Base-by-base conservation (phyloP, 306 rosid species). In the Albizia julibrissin region DNA sequence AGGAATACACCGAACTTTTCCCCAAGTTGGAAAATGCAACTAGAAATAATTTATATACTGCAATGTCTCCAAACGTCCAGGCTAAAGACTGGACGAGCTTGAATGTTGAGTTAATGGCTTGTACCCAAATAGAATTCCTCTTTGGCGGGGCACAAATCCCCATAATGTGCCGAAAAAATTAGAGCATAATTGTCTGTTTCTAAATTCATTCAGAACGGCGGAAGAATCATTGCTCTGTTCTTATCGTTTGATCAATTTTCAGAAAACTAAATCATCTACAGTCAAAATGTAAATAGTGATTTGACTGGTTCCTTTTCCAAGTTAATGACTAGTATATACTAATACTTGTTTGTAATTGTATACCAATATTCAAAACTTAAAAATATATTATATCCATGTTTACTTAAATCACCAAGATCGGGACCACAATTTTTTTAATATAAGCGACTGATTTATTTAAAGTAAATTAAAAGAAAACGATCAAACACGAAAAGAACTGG, bases 351-450 rank as follows among this genome's bases (percentile, higher is more conserved):
- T 29, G 47, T 42, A 73, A 73, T 56, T 54, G 31, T 76, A 68
- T 44, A 76, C 75, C 73, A 4, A 59, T 58, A 72, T 47, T 77
- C 12, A 67, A 33, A 77, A 61, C 50, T n/a, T 9, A 43, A 82
- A 1, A 77, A 64, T 67, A 80, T 31, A 24, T 65, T 54, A 39
- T 26, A 58, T 21, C 49, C 31, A 49, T 10, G 69, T 80, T 76
- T 68, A 64, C 7, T 43, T 3, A 77, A 42, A 27, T 29, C 27
- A 18, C 80, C 10, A 2, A 6, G 73, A 24, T 26, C 7, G 13
- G 40, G 67, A 81, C 65, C 81, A 77, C 73, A n/a, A 69, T 9
- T 70, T 70, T 64, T 77, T 54, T 19, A 29, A 64, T 74, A 16
- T 11, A 74, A 24, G 11, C 26, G 29, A 0, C 68, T 8, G 15